Percentiles rank a stretch among this genome's conserved stretches.
These are phyloP conservation scores for Malassezia slooffiae DNA, from an alignment of 1,284 basidiomycete species.

Conservation along the genomic window DNA sequence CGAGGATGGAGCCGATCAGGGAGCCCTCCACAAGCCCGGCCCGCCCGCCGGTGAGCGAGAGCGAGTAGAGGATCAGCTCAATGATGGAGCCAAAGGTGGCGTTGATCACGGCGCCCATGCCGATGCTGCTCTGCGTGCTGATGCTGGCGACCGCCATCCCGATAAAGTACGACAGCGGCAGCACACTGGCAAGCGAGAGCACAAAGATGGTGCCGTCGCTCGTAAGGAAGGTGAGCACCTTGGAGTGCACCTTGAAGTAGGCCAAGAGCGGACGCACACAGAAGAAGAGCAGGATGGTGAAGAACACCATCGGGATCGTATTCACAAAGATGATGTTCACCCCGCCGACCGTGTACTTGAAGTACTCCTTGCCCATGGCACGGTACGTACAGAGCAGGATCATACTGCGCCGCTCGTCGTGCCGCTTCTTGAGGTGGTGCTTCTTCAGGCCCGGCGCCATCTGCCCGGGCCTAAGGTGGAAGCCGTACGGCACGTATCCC, in stretches of 20 bases:
- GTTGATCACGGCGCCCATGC: conserved; percentile 99
- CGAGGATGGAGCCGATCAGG: conserved; percentile 82
- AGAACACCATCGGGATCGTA: conserved; percentile 81
- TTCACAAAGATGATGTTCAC: conserved; percentile 99
- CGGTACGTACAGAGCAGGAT: conserved; percentile 90
- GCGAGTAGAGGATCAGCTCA: conserved; percentile 85
- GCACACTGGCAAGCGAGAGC: conserved; percentile 76
- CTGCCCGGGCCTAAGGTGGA: conserved; percentile 46
- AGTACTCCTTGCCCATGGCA: conserved; percentile 81
- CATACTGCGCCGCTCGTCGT: conserved; percentile 53
- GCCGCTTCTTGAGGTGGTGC: conserved; percentile 46
- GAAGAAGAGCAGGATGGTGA: conserved; percentile 87
- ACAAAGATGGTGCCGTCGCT: conserved; percentile 73
- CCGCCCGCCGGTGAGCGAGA: conserved; percentile 78
- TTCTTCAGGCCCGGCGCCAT: conserved; percentile 46
- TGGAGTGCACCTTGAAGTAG: conserved; percentile 51
- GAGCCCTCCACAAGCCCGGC: conserved; percentile 92
- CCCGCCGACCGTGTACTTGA: conserved; percentile 97
- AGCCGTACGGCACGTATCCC: conserved; percentile 15
- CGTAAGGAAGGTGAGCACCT: conserved; percentile 61
- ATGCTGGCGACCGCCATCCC: conserved; percentile 99
- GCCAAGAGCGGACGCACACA: conserved; percentile 66
- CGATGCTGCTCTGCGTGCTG: conserved; percentile 91
- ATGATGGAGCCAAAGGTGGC: conserved; percentile 97
- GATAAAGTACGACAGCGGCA: conserved; percentile 96